Base-by-base conservation (phyloP, 164 flowering plant species). In the Vitis labrusca region DNA sequence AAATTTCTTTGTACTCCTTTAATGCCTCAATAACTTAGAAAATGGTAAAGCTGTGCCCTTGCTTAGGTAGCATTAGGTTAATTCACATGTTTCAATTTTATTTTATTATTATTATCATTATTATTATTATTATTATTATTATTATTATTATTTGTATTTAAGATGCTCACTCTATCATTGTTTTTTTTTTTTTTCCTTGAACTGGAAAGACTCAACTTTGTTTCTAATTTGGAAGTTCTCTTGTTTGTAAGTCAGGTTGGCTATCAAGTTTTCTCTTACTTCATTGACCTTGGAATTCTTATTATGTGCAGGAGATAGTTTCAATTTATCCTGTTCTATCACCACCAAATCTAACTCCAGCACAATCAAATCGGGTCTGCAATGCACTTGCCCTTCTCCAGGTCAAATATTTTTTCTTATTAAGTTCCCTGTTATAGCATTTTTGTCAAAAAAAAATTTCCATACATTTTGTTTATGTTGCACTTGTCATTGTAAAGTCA, bases 341-440 rank as follows among this genome's bases (percentile, higher is more conserved):
- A 60, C 97, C 96, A 1, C 96, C 97, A 37, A 85, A 80, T 70
- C 82, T 95, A 10, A 86, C 87, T 69, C 85, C 89, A 48, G 90
- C 79, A 7, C 93, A 90, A 64, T 91, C 98, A 56, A 89, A 88
- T 71, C 87, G 93, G 64, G 99, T 91, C 37, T 90, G 98, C 84
- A 88, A 95, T 80, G 97, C 96, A 30, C 96, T 95, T 70, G 96
- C 96, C 23, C 88, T 95, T 72, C 93, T 95, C 71, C 99, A 95
- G 98, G 99, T 92, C 10, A 63, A 7, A 8, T 53, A 13, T 50
- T 65, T 58, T 17, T 52, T n/a, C 55, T 53, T 61, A 8, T 49
- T 59, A 12, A 48, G 2, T 11, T 63, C 48, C 50, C 10, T 27
- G 2, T 12, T 13, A 11, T 53, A 53, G n/a, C n/a, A 59, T 59